Conservation (phyloP, 768 basidiomycete genomes). For the Suillus tomentosus region DNA sequence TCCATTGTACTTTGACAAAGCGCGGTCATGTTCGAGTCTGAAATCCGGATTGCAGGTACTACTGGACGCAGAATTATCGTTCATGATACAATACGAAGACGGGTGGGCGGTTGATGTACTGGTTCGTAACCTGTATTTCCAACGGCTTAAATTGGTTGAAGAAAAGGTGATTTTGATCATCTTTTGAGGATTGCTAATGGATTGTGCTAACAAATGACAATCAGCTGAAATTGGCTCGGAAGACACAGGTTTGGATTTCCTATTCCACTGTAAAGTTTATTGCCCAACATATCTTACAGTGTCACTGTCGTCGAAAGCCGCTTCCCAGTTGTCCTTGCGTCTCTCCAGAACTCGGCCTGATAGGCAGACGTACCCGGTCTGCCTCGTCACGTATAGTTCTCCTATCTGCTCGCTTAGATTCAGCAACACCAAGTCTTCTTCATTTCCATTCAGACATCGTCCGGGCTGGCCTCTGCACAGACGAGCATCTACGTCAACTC, state of each 20-base stretch:
- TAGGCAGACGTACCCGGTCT: not conserved
- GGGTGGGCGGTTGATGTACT: not conserved
- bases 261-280: not conserved
- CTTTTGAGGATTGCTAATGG: not conserved
- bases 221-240: not conserved
- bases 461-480: not conserved
- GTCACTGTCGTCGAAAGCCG: not conserved
- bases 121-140: not conserved
- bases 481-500: not conserved
- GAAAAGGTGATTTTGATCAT: not conserved
- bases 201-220: not conserved
- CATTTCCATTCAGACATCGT: not conserved
- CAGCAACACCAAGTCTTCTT: slow-evolving; percentile 6
- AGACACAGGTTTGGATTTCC: not conserved
- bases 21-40: not conserved
- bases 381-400: not conserved
- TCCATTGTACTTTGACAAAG: not conserved
- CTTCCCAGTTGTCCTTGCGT: not conserved
- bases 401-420: not conserved
- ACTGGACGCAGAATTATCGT: not conserved
- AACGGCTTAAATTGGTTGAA: not conserved
- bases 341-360: not conserved
- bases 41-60: not conserved
- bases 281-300: not conserved
- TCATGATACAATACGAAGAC: not conserved